A percentile compares a stretch with the other conserved stretches of the same genome.
These are phyloP conservation scores for Psilocybe mexicana DNA, from an alignment of 1,284 basidiomycete genomes.

Conservation along the genomic window DNA sequence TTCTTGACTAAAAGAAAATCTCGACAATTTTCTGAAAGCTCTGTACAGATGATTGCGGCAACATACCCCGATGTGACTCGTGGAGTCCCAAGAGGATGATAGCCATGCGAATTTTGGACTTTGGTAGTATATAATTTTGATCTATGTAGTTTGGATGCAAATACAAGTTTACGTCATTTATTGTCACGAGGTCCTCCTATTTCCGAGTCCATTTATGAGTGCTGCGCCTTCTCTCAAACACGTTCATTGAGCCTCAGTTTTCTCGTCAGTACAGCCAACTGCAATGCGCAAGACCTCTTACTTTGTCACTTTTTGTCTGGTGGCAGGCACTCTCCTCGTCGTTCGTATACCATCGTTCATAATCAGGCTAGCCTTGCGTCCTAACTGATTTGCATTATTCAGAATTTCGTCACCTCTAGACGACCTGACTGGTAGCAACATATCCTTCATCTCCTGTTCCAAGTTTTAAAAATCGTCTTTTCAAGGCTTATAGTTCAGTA, in stretches of 20 bases:
- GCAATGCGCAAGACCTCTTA: conserved; percentile 30
- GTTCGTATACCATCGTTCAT: conserved; percentile 38
- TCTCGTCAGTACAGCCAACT: not conserved
- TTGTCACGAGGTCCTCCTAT: not conserved
- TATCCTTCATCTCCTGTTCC: not conserved
- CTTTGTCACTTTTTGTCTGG: conserved; percentile 25
- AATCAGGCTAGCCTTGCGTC: not conserved
- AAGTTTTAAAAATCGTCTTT: conserved; percentile 1
- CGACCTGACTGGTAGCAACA: conserved; percentile 62
- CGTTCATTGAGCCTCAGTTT: not conserved
- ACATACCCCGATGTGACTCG: conserved; percentile 61
- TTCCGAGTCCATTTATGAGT: not conserved
- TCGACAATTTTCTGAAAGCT: too few species aligned
- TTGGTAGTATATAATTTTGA: too few species aligned
- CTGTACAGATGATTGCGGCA: conserved; percentile 54
- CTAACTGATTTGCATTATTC: not conserved
- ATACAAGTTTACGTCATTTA: conserved; percentile 2
- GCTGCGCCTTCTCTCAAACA: not conserved
- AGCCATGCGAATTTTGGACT: too few species aligned
- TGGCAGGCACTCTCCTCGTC: conserved; percentile 42
- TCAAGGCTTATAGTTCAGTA: conserved; percentile 56
- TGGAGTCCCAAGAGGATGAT: conserved; percentile 41
- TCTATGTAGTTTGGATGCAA: too few species aligned
- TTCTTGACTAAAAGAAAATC: not conserved
- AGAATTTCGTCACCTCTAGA: conserved; percentile 61